Conservation (phyloP, 208 protist species). For the Herpetomonas tarakana region DNA sequence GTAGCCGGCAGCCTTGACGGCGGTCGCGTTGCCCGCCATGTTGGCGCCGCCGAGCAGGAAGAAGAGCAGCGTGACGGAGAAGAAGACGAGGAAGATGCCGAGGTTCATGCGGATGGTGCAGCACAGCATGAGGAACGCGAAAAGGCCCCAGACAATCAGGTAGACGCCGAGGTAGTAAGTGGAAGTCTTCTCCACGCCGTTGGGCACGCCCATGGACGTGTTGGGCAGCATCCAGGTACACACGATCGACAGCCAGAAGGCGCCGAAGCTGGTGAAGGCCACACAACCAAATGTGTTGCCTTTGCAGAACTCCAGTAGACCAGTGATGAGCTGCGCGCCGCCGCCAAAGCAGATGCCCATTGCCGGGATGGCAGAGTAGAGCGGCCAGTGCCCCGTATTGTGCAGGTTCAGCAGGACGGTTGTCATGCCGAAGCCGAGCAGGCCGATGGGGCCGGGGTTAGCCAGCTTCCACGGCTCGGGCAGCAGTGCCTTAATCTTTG, state of each 20-base stretch:
- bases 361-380: conserved; percentile 24
- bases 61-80: too few species aligned
- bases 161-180: conserved; percentile 20
- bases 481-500: conserved; percentile 6
- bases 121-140: too few species aligned
- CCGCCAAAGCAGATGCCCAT: conserved; percentile 54
- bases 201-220: neutral
- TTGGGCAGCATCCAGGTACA: conserved; percentile 39
- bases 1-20: conserved; percentile 20
- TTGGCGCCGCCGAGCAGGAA: conserved; percentile 21
- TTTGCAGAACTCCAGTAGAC: conserved; percentile 43
- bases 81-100: too few species aligned
- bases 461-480: conserved; percentile 50
- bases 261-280: conserved; percentile 37
- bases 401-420: conserved; percentile 49
- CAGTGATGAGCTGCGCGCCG: conserved; percentile 41
- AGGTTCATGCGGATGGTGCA: too few species aligned
- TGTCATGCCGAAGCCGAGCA: conserved; percentile 56
- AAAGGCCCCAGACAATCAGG: too few species aligned
- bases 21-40: conserved; percentile 4
- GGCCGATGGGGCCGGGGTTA: conserved; percentile 33
- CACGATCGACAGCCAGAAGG: conserved; percentile 52
- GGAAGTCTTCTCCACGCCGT: conserved; percentile 1
- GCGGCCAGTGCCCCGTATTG: conserved; percentile 32
- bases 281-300: conserved; percentile 52